These are phyloP conservation scores for Alternaria gaisen DNA, from an alignment of 2,329 filamentous ascomycete species.

Conservation along the genomic window DNA sequence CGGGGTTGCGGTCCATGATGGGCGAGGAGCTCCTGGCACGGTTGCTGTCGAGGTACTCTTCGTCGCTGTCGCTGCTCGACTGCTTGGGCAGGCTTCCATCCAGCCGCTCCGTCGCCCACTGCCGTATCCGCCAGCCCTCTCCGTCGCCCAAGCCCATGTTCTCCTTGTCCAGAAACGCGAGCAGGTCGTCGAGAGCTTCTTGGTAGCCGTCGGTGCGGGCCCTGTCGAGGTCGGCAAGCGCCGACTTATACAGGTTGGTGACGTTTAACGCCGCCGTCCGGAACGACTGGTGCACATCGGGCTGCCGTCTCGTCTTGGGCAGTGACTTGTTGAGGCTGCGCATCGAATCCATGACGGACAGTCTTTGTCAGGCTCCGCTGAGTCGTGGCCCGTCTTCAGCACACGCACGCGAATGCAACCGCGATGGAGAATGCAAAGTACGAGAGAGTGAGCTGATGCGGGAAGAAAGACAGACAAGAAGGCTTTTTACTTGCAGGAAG, in stretches of 20 bases:
- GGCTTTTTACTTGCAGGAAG: slow-evolving; percentile 15
- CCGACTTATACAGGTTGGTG: slow-evolving; percentile 95
- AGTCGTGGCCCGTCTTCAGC: slow-evolving; percentile 8
- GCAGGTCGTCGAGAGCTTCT: slow-evolving; percentile 88
- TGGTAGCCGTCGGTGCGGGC: slow-evolving; percentile 87
- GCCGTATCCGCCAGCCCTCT: slow-evolving; percentile 73
- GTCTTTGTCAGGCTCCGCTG: slow-evolving; percentile 11
- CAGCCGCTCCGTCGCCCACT: slow-evolving; percentile 74
- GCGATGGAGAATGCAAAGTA: slow-evolving; percentile 2
- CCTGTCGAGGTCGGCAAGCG: slow-evolving; percentile 77
- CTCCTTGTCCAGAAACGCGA: slow-evolving; percentile 84
- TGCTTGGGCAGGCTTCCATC: slow-evolving; percentile 67
- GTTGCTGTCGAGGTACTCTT: slow-evolving; percentile 70
- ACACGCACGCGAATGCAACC: not conserved
- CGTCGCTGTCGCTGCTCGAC: slow-evolving; percentile 71
- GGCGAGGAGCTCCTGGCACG: slow-evolving; percentile 68
- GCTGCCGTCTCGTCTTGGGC: slow-evolving; percentile 49
- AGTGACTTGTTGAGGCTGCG: slow-evolving; percentile 53
- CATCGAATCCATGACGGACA: slow-evolving; percentile 51
- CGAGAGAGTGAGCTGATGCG: not conserved
- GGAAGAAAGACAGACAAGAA: slow-evolving; percentile 6
- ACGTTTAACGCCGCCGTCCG: slow-evolving; percentile 91
- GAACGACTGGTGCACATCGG: slow-evolving; percentile 81
- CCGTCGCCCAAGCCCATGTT: slow-evolving; percentile 80
- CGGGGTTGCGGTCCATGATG: slow-evolving; percentile 62